These are phyloP conservation scores for Elsinoe arachidis DNA, from an alignment of 2,329 filamentous ascomycete genomes.

Conservation along the genomic window DNA sequence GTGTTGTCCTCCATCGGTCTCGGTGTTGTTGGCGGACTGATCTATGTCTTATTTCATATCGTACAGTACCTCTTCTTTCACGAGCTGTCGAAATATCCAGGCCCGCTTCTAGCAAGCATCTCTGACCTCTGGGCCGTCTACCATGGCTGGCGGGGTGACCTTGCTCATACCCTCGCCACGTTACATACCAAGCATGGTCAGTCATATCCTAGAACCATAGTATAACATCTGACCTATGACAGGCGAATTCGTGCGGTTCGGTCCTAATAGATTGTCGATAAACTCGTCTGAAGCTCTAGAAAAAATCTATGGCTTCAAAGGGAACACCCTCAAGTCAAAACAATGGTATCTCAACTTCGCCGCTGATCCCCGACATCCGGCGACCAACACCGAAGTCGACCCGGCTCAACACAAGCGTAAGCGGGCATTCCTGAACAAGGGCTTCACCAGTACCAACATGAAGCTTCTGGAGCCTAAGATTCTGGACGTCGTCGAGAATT, in stretches of 20 bases:
- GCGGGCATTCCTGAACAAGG: constrained; percentile 1
- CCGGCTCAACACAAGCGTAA: not conserved
- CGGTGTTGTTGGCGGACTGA: no score
- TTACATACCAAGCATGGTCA: constrained; percentile 60
- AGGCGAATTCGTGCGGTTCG: constrained; percentile 55
- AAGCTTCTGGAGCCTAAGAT: not conserved
- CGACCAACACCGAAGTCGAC: not conserved
- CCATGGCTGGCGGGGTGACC: constrained; percentile 23
- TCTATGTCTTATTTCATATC: not conserved
- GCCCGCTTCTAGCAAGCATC: constrained; percentile 21
- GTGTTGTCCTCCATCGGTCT: no score
- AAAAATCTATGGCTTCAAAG: constrained; percentile 41
- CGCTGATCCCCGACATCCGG: not conserved
- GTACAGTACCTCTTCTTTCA: constrained; percentile 21
- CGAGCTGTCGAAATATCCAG: constrained; percentile 22
- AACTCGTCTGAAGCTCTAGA: constrained; percentile 60
- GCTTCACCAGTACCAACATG: not conserved
- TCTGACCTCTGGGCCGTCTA: constrained; percentile 23
- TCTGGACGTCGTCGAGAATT: not conserved
- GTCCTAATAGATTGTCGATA: constrained; percentile 68
- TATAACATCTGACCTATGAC: not conserved
- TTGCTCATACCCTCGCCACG: constrained; percentile 30
- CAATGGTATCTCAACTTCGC: constrained; percentile 33
- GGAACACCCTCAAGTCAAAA: constrained; percentile 40
- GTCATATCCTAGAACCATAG: not conserved